Percentiles rank a stretch among this genome's conserved stretches.
phyloP scores from a whole-genome alignment of 768 basidiomycete species.

The Albatrellus ellisii region DNA sequence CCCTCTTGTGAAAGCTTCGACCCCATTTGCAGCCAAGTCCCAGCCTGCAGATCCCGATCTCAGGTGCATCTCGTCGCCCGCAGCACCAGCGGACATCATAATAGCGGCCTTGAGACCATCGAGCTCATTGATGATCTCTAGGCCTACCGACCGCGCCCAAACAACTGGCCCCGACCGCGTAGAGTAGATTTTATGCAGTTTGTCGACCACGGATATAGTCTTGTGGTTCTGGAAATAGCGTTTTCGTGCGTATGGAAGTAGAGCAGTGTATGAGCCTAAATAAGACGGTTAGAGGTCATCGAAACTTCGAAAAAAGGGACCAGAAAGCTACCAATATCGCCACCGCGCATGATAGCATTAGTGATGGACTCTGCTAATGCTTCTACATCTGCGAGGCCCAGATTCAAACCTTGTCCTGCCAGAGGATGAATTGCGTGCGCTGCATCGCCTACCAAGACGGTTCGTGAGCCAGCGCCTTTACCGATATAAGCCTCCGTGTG shows the following conservation, averaged over 20 bases:
- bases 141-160: slow-evolving; percentile 75
- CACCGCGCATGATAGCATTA: slow-evolving; percentile 42
- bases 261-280: slow-evolving; percentile 59
- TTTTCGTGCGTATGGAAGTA: slow-evolving; percentile 65
- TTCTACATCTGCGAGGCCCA: slow-evolving; percentile 83
- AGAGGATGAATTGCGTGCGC: slow-evolving; percentile 93
- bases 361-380: slow-evolving; percentile 56
- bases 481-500: slow-evolving; percentile 85
- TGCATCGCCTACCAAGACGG: slow-evolving; percentile 89
- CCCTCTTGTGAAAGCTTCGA: slow-evolving; percentile 29
- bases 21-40: slow-evolving; percentile 26
- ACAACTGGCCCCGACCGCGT: slow-evolving; percentile 56
- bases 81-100: slow-evolving; percentile 67
- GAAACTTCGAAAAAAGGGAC: not conserved
- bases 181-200: slow-evolving; percentile 79
- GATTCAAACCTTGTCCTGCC: slow-evolving; percentile 91
- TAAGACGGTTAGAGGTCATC: not conserved
- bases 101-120: slow-evolving; percentile 70
- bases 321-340: slow-evolving; percentile 61
- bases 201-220: slow-evolving; percentile 75
- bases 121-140: slow-evolving; percentile 88
- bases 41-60: slow-evolving; percentile 11
- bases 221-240: slow-evolving; percentile 83
- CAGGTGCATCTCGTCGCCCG: not conserved
- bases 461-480: slow-evolving; percentile 48